Evolutionary conservation across 2,329 filamentous ascomycete genomes (phyloP), one percentile per base, ranked within the genome.

Genomic region (Exophiala bonariae): DNA sequence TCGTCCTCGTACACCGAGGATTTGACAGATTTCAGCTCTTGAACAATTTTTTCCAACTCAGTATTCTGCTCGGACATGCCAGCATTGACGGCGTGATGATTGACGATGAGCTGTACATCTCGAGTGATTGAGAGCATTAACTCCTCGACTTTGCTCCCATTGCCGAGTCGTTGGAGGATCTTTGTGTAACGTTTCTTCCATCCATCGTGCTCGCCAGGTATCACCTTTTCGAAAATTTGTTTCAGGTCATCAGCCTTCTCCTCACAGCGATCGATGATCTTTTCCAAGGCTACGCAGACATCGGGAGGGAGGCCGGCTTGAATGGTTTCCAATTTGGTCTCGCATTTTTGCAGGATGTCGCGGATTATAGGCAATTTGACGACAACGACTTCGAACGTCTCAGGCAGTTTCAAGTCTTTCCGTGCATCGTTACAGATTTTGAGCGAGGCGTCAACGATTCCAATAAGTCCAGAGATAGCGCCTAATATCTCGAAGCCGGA

Each of bases 61-160:
- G 42, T 3, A n/a, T 11, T 39, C 20, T 39, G 7, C 33, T 41
- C 43, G 3, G 47, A 42, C 8, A 20, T 50, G 7, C 34, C 35
- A n/a, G 47, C 46, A 23, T 41, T 4, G 14, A 50, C 47, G 8
- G 42, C 34, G 20, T 50, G 47, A 23, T 50, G 37, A 35, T 50
- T 50, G 43, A 47, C 47, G 23, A 50, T 23, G 3, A 30, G 36
- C 28, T 50, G 35, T 9, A 36, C 42, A 22, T 50, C 47, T 19
- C 41, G 35, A 9, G 47, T 41, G 34, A 50, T 50, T 26, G 37
- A 22, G 18, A 32, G 26, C 49, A 52, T 43, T 23, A 52, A 18
- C 31, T 48, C 49, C 48, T 52, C 49, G n/a, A 48, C 49, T 22
- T 48, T 52, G 33, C 30, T 48, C 11, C 49, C 44, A 20, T 48